phyloP scores from a whole-genome alignment of 306 rosid species.

The Medicago lupulina region DNA sequence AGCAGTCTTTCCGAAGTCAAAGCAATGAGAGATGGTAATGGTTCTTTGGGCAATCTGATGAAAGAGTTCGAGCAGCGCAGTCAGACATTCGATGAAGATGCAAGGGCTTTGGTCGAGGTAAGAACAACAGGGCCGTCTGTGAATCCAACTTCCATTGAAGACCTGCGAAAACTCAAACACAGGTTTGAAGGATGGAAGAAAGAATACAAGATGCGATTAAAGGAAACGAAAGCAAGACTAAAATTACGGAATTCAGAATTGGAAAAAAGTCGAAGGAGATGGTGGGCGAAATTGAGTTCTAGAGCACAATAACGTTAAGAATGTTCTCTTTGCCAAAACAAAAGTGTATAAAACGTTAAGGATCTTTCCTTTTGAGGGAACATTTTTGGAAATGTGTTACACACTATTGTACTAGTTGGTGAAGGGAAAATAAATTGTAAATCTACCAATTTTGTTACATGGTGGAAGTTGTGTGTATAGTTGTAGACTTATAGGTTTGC shows the following conservation, averaged over 20 bases:
- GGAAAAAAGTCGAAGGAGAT: slow-evolving; percentile 66
- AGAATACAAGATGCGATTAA: slow-evolving; percentile 77
- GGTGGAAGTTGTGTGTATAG: slow-evolving; percentile 68
- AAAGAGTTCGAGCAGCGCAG: slow-evolving; percentile 81
- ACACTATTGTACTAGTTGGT: slow-evolving; percentile 38
- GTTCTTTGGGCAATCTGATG: slow-evolving; percentile 56
- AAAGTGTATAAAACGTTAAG: slow-evolving; percentile 39
- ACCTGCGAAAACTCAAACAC: slow-evolving; percentile 65
- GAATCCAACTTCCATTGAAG: slow-evolving; percentile 55
- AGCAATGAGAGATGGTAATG: slow-evolving; percentile 59
- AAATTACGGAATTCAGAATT: slow-evolving; percentile 59
- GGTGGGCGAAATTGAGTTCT: slow-evolving; percentile 82
- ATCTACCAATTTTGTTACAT: slow-evolving; percentile 57
- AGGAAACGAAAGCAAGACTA: slow-evolving; percentile 65
- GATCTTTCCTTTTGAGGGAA: slow-evolving; percentile 32
- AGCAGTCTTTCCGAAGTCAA: slow-evolving; percentile 49
- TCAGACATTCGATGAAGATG: slow-evolving; percentile 73
- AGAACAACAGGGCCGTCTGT: slow-evolving; percentile 59
- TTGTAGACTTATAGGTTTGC: slow-evolving; percentile 50
- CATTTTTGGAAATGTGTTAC: background rate
- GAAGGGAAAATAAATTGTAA: slow-evolving; percentile 49
- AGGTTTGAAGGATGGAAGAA: slow-evolving; percentile 86
- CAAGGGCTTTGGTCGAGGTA: slow-evolving; percentile 61
- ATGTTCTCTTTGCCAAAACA: slow-evolving; percentile 26
- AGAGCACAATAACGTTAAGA: slow-evolving; percentile 50